Base-by-base conservation (phyloP, 345 rosid species). In the Salix brachista region DNA sequence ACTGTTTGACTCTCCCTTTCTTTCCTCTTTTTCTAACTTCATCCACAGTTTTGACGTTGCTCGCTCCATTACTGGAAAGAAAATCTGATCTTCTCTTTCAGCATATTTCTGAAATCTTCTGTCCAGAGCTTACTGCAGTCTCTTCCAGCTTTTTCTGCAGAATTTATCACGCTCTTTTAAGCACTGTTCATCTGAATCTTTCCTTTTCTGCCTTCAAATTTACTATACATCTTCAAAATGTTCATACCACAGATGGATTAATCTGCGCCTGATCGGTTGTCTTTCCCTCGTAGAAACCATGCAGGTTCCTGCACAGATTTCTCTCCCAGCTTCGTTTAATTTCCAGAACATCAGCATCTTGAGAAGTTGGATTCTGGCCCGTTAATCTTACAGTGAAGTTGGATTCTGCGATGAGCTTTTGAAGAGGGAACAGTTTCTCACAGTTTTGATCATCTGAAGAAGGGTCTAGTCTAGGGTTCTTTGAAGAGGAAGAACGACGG, bases 1-100 rank as follows among this genome's bases (percentile, higher is more conserved):
- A 10, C 68, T 25, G 6, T 23, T 17, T 60, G 39, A 61, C 72
- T 82, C 75, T 82, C 75, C 71, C 80, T 54, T 12, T 66, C 75
- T 70, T 66, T 79, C 67, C 5, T 17, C 54, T 60, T 79, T 68
- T 73, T 46, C 77, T 30, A 60, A 77, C 86, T 69, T 84, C 83
- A 80, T 85, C 76, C 61, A 77, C 87, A 84, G 77, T 84, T 70
- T 72, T 76, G 75, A 89, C 91, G 91, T 88, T 84, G 85, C 75
- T 76, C 69, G 75, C 74, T 68, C 85, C 83, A 83, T 86, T 68
- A 68, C 83, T 74, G 80, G 83, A 85, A 78, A 84, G 70, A 75
- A 81, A 80, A 82, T 81, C 83, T 82, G 87, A 79, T 88, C 80
- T 81, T 75, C 68, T 71, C 83, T 75, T 81, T 79, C 65, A 67